Evolutionary conservation across 192 early-diverging fungal species (phyloP).

Genomic region (Coemansia sp.): DNA sequence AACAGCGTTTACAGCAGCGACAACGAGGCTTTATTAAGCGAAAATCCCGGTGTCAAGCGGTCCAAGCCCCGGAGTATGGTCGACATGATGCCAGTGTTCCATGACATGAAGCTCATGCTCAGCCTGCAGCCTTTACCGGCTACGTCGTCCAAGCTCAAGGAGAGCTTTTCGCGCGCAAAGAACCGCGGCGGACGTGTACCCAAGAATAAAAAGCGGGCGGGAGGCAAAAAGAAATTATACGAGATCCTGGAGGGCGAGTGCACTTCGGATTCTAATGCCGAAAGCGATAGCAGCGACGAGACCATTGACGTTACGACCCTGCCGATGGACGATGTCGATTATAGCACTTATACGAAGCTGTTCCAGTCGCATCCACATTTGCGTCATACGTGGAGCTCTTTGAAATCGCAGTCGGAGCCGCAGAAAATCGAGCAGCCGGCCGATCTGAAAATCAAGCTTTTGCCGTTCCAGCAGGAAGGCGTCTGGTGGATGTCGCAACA

Average conservation of each 20-base stretch:
- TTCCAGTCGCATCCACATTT: slow-evolving; percentile 45
- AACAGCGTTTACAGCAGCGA: not conserved
- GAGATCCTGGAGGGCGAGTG: slow-evolving; percentile 34
- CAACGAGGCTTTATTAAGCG: not conserved
- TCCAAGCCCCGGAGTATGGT: slow-evolving; percentile 5
- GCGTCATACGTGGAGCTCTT: slow-evolving; percentile 35
- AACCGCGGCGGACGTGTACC: slow-evolving; percentile 9
- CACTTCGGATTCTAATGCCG: slow-evolving; percentile 9
- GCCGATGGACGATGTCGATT: slow-evolving; percentile 36
- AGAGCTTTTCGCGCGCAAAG: not conserved
- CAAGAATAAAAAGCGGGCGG: not conserved
- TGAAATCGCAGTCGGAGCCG: slow-evolving; percentile 5
- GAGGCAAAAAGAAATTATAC: slow-evolving; percentile 13
- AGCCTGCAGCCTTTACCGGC: slow-evolving; percentile 4
- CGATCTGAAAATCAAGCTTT: slow-evolving; percentile 67
- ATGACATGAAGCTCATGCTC: slow-evolving; percentile 34
- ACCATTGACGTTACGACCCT: slow-evolving; percentile 12
- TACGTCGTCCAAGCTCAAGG: not conserved
- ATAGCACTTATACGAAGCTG: slow-evolving; percentile 30
- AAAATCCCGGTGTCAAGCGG: not conserved
- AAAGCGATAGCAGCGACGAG: slow-evolving; percentile 4
- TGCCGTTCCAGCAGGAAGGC: slow-evolving; percentile 89
- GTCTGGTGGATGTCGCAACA: slow-evolving; percentile 82
- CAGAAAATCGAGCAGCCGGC: slow-evolving; percentile 61
- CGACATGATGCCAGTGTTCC: slow-evolving; percentile 40